Conservation (phyloP, 768 basidiomycete genomes). For the Suillus hirtellus region DNA sequence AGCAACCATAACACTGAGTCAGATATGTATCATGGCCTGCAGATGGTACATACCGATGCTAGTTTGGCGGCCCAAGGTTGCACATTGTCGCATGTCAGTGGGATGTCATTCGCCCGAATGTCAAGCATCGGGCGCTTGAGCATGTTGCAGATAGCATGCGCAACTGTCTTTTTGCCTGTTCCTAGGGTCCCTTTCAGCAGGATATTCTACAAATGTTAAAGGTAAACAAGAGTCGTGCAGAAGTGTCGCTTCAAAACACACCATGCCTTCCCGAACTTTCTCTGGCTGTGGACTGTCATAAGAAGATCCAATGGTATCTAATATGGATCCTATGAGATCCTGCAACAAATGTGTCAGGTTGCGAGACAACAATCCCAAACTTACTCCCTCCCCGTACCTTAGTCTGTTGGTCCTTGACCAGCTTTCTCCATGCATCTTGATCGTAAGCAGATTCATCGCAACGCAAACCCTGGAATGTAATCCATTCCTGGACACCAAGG, state of each 20-base stretch:
- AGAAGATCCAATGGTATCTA: background rate
- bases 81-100: too few relatives aligned
- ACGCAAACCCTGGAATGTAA: background rate
- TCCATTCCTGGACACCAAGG: background rate
- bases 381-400: background rate
- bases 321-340: background rate
- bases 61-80: too few relatives aligned
- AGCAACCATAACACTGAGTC: background rate
- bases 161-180: too few relatives aligned
- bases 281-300: background rate
- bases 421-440: background rate
- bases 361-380: background rate
- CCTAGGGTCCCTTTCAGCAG: too few relatives aligned
- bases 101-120: too few relatives aligned
- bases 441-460: background rate
- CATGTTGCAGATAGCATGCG: too few relatives aligned
- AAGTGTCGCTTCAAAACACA: too few relatives aligned
- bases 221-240: too few relatives aligned
- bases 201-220: too few relatives aligned
- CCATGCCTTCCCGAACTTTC: background rate
- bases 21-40: too few relatives aligned
- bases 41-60: too few relatives aligned
- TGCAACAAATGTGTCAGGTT: background rate
- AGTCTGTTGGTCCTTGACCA: background rate
- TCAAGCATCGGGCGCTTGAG: too few relatives aligned